phyloP scores from a whole-genome alignment of 441 rosid species.

The Daphne laureola region DNA sequence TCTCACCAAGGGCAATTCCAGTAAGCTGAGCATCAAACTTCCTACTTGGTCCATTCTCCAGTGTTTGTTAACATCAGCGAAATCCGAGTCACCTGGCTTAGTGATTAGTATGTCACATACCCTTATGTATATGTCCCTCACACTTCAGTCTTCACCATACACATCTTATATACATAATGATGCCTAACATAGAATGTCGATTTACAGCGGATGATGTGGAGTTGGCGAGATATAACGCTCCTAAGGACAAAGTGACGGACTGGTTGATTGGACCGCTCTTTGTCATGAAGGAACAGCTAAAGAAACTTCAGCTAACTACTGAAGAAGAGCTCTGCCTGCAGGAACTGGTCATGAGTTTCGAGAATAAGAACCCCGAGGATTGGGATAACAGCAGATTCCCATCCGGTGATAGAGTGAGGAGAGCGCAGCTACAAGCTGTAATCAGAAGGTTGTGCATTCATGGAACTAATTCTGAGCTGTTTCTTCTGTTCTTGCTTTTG shows the following conservation, averaged over 20 bases:
- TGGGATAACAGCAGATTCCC: constrained; percentile 61
- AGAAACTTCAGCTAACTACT: constrained; percentile 41
- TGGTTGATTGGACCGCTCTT: constrained; percentile 67
- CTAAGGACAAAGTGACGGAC: constrained; percentile 53
- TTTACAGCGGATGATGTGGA: constrained; percentile 56
- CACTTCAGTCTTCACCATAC: too few relatives aligned
- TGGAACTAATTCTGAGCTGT: too few relatives aligned
- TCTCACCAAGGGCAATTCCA: constrained; percentile 48
- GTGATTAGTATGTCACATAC: constrained; percentile 45
- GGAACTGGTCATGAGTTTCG: constrained; percentile 35
- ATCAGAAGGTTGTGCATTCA: constrained; percentile 46
- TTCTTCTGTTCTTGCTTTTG: too few relatives aligned
- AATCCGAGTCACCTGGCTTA: constrained; percentile 56
- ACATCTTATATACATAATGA: too few relatives aligned
- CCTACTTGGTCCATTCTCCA: constrained; percentile 75
- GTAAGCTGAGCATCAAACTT: constrained; percentile 47
- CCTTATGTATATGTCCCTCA: too few relatives aligned
- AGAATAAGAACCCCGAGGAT: constrained; percentile 55
- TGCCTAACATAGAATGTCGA: not conserved
- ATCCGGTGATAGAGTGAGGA: constrained; percentile 43
- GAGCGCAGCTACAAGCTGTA: constrained; percentile 81
- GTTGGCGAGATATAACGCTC: constrained; percentile 45
- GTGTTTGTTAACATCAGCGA: constrained; percentile 64
- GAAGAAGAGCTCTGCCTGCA: constrained; percentile 54
- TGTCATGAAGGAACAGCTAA: constrained; percentile 75